Evolutionary conservation across 164 flowering plant species (phyloP), one percentile per base, ranked within the genome.

Genomic region (Macadamia integrifolia): DNA sequence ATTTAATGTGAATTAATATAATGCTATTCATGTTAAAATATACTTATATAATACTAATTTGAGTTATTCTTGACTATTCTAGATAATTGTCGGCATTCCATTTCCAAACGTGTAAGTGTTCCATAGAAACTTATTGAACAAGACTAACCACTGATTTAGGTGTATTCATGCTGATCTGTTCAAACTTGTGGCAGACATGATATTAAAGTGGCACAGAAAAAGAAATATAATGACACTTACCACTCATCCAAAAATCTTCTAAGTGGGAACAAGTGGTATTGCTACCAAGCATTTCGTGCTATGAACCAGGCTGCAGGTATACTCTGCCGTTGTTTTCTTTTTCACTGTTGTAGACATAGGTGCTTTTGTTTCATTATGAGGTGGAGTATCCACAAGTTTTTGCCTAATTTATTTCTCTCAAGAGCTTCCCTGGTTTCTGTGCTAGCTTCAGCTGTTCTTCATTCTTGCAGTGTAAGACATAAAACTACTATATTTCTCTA

Each of bases 211-310:
- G 82, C 75, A 13, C 76, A 83, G 74, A 95, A 95, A 84, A 92
- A 89, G 85, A 91, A 81, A 66, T 92, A 84, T 71, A 95, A 95
- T 77, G 96, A 95, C 75, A 82, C 81, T 4, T 81, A 83, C 64
- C 85, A 76, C 76, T 78, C 84, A 72, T 84, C 96, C 42, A 90
- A 86, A 74, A 81, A 76, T 61, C 96, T 95, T 63, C 70, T 92
- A 7, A 83, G 88, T 80, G 99, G 99, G 68, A 89, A 67, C 63
- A 84, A 88, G 66, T 92, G 99, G 99, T 95, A 95, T 74, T 92
- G 98, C 75, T 83, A 88, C 29, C 98, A 95, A 80, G 96, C 98
- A n/a, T 95, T 92, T 67, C 85, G 99, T 61, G 96, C 98, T 77
- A 76, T 95, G 35, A 95, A 95, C 80, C 99, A 95, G 77, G 99